Percentiles rank a stretch among this genome's conserved stretches.
phyloP scores from a whole-genome alignment of 768 basidiomycete species.

The Russula lepida region DNA sequence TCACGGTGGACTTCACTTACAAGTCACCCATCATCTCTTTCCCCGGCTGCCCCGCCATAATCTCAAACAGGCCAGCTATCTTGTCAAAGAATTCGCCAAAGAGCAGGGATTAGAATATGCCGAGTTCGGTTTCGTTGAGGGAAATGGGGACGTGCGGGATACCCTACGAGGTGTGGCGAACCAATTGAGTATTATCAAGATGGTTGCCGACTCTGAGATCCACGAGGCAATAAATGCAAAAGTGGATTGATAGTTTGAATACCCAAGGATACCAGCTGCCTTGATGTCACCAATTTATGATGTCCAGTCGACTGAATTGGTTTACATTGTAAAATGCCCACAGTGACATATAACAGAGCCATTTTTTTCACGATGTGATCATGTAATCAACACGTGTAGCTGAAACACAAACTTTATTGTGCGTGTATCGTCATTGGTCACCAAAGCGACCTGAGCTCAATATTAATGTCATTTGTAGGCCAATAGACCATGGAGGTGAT shows the following conservation, averaged over 20 bases:
- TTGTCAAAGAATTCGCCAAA: constrained; percentile 83
- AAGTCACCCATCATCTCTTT: constrained; percentile 96
- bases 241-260: constrained; percentile 11
- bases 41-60: constrained; percentile 94
- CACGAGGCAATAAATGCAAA: constrained; percentile 52
- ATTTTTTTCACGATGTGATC: not conserved
- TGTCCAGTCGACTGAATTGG: too few relatives aligned
- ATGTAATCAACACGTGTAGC: too few relatives aligned
- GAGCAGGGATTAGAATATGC: constrained; percentile 82
- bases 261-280: not conserved
- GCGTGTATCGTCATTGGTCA: too few relatives aligned
- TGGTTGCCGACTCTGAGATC: constrained; percentile 72
- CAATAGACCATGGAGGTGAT: too few relatives aligned
- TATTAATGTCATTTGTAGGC: too few relatives aligned
- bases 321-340: too few relatives aligned
- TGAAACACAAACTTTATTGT: too few relatives aligned
- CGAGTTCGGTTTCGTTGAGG: constrained; percentile 84
- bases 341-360: not conserved
- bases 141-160: constrained; percentile 77
- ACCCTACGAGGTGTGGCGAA: constrained; percentile 80
- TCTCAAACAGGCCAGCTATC: constrained; percentile 65
- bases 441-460: too few relatives aligned
- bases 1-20: constrained; percentile 96
- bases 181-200: constrained; percentile 74
- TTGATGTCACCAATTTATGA: not conserved